Base-by-base conservation (phyloP, 768 basidiomycete species). In the Serendipita sp. region DNA sequence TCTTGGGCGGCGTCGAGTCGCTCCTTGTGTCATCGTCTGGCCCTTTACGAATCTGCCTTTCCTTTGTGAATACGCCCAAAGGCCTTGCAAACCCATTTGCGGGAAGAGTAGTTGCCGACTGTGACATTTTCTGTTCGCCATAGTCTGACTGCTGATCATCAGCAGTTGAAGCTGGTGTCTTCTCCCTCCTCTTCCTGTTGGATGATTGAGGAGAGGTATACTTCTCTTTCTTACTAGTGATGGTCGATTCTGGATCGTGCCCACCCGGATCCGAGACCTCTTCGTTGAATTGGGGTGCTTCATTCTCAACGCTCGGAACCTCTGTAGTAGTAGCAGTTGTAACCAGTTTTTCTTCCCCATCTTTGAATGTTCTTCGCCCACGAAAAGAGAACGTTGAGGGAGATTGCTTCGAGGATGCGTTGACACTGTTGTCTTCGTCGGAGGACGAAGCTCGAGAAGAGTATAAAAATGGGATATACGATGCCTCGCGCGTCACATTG, bases 381-480 rank as follows among this genome's bases (percentile, higher is more conserved):
- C 33, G 24, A 34, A 33, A 33, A 4, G 30, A 5, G 53, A 24
- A 38, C 26, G 5, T 48, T 48, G 26, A 48, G 7, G 45, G n/a
- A 5, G 20, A 48, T 48, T 20, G 38, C 38, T 38, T 38, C n/a
- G n/a, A n/a, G 14, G 38, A 7, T 38, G n/a, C 9, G 45, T 48
- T n/a, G 9, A 1, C 9, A n/a, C 9, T 9, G 7, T 48, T 5
- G 45, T 48, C 45, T 48, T 48, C 45, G 30, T 58, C 53, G 3
- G 45, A 50, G 9, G 20, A 20, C 11, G 45, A 50, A 50, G 45
- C 28, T 50, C 28, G 20, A 20, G 28, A 50, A 50, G 20, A 20
- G 45, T 58, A 58, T 20, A 58, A n/a, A 34, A 58, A 58, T 26
- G 53, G 53, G 11, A 58, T n/a, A 34, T 58, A 58, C 5, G 53